These are phyloP conservation scores for Solanum aculeatissimum DNA, from an alignment of 305 asterid species.

Conservation along the genomic window DNA sequence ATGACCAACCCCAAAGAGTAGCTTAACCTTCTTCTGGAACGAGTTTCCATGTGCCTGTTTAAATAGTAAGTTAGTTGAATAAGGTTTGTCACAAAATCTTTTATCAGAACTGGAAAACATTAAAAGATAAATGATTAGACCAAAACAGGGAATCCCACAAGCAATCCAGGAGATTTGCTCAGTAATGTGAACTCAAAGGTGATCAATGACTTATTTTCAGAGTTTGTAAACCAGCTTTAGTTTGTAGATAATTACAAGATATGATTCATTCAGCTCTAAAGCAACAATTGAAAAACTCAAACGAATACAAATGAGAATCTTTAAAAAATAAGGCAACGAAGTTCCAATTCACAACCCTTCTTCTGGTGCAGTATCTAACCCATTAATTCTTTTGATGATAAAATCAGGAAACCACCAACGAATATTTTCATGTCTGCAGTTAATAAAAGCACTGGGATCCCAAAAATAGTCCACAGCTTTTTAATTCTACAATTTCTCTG, in stretches of 20 bases:
- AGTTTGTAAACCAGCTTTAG: not conserved
- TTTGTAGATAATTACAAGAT: not conserved
- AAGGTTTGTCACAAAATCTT: too few species aligned
- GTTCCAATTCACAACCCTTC: not conserved
- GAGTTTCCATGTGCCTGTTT: conserved; percentile 82
- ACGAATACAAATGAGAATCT: not conserved
- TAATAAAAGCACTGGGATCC: not conserved
- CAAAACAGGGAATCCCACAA: not conserved
- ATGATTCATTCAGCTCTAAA: not conserved
- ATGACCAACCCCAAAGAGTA: conserved; percentile 66
- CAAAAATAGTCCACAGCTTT: not conserved
- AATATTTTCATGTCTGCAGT: not conserved
- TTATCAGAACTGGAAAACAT: too few species aligned
- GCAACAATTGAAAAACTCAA: not conserved
- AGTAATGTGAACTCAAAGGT: not conserved
- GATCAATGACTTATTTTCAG: not conserved
- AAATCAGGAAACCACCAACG: not conserved
- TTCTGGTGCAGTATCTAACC: not conserved
- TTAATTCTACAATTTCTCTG: not conserved
- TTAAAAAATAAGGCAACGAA: not conserved
- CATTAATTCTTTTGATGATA: not conserved
- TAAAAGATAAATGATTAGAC: too few species aligned
- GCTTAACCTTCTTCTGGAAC: conserved; percentile 83
- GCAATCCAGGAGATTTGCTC: not conserved
- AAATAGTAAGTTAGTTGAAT: not conserved